phyloP scores from a whole-genome alignment of 345 rosid species.

The Punica granatum region DNA sequence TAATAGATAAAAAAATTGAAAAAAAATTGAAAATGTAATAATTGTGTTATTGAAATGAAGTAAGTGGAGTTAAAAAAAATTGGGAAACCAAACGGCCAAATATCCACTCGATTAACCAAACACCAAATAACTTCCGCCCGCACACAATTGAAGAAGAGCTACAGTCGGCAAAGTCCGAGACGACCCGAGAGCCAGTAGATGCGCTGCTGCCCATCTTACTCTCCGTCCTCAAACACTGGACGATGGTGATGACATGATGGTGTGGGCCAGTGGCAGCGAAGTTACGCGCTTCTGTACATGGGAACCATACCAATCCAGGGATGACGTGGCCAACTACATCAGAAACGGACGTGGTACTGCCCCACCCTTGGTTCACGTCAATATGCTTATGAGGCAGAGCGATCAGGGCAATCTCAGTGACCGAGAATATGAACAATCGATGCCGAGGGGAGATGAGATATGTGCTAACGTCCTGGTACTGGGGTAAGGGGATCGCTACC shows the following conservation, averaged over 20 bases:
- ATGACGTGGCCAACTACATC: slow-evolving; percentile 36
- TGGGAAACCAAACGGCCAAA: too few species aligned
- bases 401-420: slow-evolving; percentile 41
- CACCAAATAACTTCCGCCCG: too few species aligned
- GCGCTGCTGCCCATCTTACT: slow-evolving; percentile 10
- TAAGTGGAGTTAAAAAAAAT: too few species aligned
- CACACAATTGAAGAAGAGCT: too few species aligned
- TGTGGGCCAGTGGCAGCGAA: slow-evolving; percentile 41
- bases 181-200: not conserved
- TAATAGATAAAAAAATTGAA: too few species aligned
- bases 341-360: slow-evolving; percentile 14
- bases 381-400: slow-evolving; percentile 47
- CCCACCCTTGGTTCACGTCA: slow-evolving; percentile 63
- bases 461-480: slow-evolving; percentile 15
- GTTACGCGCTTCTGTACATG: slow-evolving; percentile 41
- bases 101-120: too few species aligned
- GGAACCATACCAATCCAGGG: slow-evolving; percentile 45
- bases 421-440: slow-evolving; percentile 20
- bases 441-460: slow-evolving; percentile 24
- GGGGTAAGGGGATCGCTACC: slow-evolving; percentile 26
- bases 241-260: slow-evolving; percentile 56
- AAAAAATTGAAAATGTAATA: too few species aligned
- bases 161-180: not conserved
- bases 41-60: too few species aligned
- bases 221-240: slow-evolving; percentile 29